A percentile compares a stretch with the other conserved stretches of the same genome.
phyloP scores from a whole-genome alignment of 768 basidiomycete genomes.

The Leccinellum albellum region DNA sequence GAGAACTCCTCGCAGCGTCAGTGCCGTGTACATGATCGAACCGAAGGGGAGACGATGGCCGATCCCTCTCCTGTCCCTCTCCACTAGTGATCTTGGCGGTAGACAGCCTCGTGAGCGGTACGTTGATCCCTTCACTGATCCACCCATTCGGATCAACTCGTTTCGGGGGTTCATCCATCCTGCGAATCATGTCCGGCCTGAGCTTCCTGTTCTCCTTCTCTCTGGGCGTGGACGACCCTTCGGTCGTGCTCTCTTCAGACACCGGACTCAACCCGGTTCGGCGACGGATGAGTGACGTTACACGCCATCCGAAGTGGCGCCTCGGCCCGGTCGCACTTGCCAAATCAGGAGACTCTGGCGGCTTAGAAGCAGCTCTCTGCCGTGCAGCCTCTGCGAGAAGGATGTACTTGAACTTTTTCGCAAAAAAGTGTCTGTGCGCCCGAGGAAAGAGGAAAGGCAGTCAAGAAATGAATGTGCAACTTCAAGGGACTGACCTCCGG shows the following conservation, averaged over 20 bases:
- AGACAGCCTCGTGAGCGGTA: constrained; percentile 22
- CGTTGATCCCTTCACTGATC: constrained; percentile 47
- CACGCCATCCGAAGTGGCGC: constrained; percentile 24
- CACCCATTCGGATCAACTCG: constrained; percentile 72
- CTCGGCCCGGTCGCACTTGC: constrained; percentile 10
- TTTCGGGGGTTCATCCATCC: constrained; percentile 65
- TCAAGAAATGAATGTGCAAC: neutral
- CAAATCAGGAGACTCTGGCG: constrained; percentile 22
- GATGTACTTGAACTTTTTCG: constrained; percentile 60
- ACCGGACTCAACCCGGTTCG: constrained; percentile 27
- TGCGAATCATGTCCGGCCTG: constrained; percentile 71
- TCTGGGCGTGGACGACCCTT: constrained; percentile 9
- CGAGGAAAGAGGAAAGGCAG: neutral
- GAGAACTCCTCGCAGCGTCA: constrained; percentile 21
- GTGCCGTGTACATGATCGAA: neutral
- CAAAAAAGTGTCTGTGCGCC: constrained; percentile 49
- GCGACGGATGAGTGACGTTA: constrained; percentile 33
- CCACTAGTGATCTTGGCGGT: neutral
- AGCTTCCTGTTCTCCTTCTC: constrained; percentile 35
- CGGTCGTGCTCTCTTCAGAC: constrained; percentile 16
- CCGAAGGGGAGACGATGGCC: constrained; percentile 2
- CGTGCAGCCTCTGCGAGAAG: constrained; percentile 42
- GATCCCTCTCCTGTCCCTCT: constrained; percentile 6
- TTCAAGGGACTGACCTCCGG: constrained; percentile 46
- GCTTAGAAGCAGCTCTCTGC: constrained; percentile 16